These are phyloP conservation scores for Cladosporium sp. DNA, from an alignment of 2,329 filamentous ascomycete species.

Conservation along the genomic window DNA sequence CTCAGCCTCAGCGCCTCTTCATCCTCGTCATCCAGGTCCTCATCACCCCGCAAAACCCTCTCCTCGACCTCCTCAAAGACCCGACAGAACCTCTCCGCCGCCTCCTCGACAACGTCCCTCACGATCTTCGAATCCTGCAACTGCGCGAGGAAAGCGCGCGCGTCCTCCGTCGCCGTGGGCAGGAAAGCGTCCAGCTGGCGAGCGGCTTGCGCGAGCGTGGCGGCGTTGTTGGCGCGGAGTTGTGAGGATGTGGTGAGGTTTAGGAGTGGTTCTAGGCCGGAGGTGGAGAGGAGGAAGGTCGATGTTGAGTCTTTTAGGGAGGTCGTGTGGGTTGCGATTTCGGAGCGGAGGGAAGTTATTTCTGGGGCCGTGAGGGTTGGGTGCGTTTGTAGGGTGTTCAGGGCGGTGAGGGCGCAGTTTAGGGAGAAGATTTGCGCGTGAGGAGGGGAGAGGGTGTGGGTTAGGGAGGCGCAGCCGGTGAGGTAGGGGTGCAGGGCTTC, in stretches of 20 bases:
- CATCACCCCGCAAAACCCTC: conserved; percentile 56
- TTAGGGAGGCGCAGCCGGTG: conserved; percentile 65
- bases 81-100: conserved; percentile 75
- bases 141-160: conserved; percentile 71
- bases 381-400: conserved; percentile 52
- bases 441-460: conserved; percentile 55
- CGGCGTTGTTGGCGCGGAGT: conserved; percentile 23
- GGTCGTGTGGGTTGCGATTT: conserved; percentile 29
- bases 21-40: conserved; percentile 35
- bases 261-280: conserved; percentile 56
- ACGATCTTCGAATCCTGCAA: conserved; percentile 69
- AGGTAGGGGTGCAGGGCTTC: conserved; percentile 86
- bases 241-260: conserved; percentile 27
- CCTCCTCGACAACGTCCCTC: conserved; percentile 72
- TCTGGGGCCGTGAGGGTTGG: conserved; percentile 52
- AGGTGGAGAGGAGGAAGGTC: conserved; percentile 66
- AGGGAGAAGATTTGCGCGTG: conserved; percentile 64
- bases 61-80: conserved; percentile 72
- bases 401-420: conserved; percentile 63
- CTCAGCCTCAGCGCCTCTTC: conserved; percentile 41
- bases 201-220: conserved; percentile 58
- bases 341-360: conserved; percentile 24
- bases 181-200: conserved; percentile 84
- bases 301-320: conserved; percentile 56
- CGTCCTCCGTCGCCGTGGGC: conserved; percentile 88